Percentiles rank a stretch among this genome's conserved stretches.
phyloP scores from a whole-genome alignment of 495 filamentous ascomycete species.

The Parathielavia appendiculata region DNA sequence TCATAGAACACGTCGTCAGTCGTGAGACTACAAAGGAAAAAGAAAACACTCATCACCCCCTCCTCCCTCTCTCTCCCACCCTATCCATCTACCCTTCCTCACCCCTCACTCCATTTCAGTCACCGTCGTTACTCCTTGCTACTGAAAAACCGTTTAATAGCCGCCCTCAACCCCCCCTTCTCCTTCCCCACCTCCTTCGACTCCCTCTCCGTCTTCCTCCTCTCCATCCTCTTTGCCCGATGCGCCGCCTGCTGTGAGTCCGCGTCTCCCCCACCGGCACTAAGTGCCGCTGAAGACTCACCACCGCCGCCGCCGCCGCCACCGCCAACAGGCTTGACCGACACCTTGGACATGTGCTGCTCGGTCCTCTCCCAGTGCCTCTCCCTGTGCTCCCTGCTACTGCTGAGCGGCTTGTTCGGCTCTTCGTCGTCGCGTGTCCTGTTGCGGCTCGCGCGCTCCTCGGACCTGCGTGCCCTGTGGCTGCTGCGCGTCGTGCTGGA shows the following conservation, averaged over 20 bases:
- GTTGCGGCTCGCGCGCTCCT: conserved; percentile 8
- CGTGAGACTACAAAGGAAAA: no score
- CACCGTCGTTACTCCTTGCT: not conserved
- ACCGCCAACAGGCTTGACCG: conserved; percentile 19
- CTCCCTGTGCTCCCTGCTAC: conserved; percentile 7
- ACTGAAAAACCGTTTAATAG: conserved; percentile 33
- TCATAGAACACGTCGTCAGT: no score
- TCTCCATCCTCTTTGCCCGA: conserved; percentile 32
- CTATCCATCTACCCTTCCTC: not conserved
- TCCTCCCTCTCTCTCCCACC: not conserved
- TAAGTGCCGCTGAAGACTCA: conserved; percentile 12
- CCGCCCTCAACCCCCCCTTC: conserved; percentile 72
- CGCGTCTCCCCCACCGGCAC: conserved; percentile 17
- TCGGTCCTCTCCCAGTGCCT: conserved; percentile 12
- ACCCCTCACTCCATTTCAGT: no score
- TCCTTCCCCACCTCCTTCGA: conserved; percentile 57
- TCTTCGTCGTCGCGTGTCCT: not conserved
- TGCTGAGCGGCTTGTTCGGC: conserved; percentile 5
- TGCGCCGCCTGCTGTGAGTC: conserved; percentile 22
- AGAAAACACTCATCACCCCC: not conserved
- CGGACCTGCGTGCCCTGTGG: conserved; percentile 12
- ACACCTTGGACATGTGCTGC: conserved; percentile 21
- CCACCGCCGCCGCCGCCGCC: conserved; percentile 2
- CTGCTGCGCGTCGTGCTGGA: conserved; percentile 33
- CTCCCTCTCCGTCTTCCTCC: conserved; percentile 27